Base-by-base conservation (phyloP, 2,329 filamentous ascomycete species). In the Sordariomycetes sp. region DNA sequence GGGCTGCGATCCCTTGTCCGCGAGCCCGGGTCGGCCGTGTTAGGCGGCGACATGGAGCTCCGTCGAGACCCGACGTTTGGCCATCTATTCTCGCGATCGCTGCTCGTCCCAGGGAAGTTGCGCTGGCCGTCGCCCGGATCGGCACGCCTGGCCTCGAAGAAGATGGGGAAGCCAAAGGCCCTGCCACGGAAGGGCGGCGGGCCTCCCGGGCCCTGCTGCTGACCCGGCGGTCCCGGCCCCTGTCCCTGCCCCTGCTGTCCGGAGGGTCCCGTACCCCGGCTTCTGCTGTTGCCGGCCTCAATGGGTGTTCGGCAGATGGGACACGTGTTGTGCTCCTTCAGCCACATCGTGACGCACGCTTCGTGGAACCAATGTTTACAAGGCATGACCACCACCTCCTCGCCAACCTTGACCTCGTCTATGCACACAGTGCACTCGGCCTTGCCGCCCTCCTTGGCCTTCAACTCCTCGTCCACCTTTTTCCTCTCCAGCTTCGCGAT, bases 341-440 rank as follows among this genome's bases (percentile, higher is more conserved):
- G 74, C 93, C 93, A 97, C 55, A 88, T 78, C 25, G 84, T 79
- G 37, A 94, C 88, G 65, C 93, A 97, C 28, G 82, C 76, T 59
- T 86, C 86, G 67, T 97, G 93, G 69, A 96, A 97, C 90, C 90
- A 96, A 68, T 99, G 94, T 60, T 84, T 87, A 72, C 94, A 99
- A 0, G 91, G 91, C 55, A 99, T 72, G 53, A 86, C 80, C 0
- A 88, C 82, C 5, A 93, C 89, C 67, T 89, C 84, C 34, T 89
- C 85, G 12, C 85, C 88, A 40, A 88, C 67, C 28, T 82, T 79
- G 61, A 95, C 86, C 32, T 89, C 82, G 58, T 97, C 91, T 76
- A 97, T 96, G 72, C 94, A 99, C 60, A 99, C 96, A 40, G 89
- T 92, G 70, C 94, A 99, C 67, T 97, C 92, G 7, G 80, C 81